Evolutionary conservation across 352 stramenopile species (phyloP).

Genomic region (Globisporangium viniferum): DNA sequence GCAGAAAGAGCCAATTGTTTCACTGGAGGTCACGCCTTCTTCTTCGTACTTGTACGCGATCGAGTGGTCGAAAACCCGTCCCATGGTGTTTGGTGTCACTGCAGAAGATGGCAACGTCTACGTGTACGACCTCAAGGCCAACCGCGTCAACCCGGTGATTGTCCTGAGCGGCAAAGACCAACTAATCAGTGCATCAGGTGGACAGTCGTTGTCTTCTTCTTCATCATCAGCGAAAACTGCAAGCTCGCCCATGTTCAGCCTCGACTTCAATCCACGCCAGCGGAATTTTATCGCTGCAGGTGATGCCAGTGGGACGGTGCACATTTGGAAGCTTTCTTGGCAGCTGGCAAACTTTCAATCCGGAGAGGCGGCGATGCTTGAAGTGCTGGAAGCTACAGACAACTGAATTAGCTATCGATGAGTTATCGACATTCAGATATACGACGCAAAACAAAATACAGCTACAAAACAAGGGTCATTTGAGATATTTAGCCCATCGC

Average conservation of each 20-base stretch:
- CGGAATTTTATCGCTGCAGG: slow-evolving; percentile 81
- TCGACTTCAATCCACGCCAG: slow-evolving; percentile 82
- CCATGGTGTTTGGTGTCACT: slow-evolving; percentile 70
- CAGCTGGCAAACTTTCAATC: slow-evolving; percentile 77
- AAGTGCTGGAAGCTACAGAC: slow-evolving; percentile 29
- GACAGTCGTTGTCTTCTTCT: neutral
- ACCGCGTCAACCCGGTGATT: slow-evolving; percentile 40
- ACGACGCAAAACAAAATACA: neutral
- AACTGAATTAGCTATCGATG: neutral
- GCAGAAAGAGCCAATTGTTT: slow-evolving; percentile 57
- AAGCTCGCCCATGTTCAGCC: slow-evolving; percentile 39
- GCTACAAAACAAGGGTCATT: neutral
- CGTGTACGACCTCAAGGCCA: slow-evolving; percentile 69
- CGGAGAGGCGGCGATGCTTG: slow-evolving; percentile 55
- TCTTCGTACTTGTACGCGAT: slow-evolving; percentile 71
- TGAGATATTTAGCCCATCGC: neutral
- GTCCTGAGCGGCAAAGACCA: slow-evolving; percentile 40
- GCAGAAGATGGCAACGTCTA: slow-evolving; percentile 72
- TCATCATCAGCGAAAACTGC: slow-evolving; percentile 3
- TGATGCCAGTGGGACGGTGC: slow-evolving; percentile 53
- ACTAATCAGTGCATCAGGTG: slow-evolving; percentile 1
- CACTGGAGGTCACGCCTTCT: slow-evolving; percentile 62
- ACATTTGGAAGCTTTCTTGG: slow-evolving; percentile 86
- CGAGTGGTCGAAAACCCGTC: slow-evolving; percentile 71
- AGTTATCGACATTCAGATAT: neutral